Evolutionary conservation across 192 early-diverging fungal species (phyloP), one percentile per base, ranked within the genome.

Genomic region (Podochytrium sp.): DNA sequence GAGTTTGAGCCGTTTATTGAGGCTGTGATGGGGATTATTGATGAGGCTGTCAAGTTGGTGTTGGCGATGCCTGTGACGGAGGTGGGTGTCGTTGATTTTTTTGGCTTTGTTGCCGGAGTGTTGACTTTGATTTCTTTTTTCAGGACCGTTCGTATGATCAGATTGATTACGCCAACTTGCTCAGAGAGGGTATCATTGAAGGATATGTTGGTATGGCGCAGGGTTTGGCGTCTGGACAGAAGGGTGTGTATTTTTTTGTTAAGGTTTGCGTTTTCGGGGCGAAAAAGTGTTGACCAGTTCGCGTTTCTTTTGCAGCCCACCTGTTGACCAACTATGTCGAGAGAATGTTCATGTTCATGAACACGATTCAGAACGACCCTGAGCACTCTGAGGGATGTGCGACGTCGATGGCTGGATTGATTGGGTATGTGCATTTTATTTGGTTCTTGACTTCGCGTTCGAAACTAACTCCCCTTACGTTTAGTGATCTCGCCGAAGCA

Each of bases 181-280:
- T 98, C 60, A 90, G 93, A 40, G 92, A 96, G 61, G 92, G 92
- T 40, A 95, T 96, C 73, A 81, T 96, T 42, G 96, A 98, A 79
- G 95, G 95, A 7, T 97, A 94, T 81, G 93, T 98, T 27, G 98
- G 98, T 41, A 98, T 99, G 61, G 86, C 91, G 0, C 96, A 98
- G 73, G 98, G 96, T 2, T 79, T 98, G 80, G 94, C 94, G 74
- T 76, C 86, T 2, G 91, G 88, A 23, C 85, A 89, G 51, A 90
- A 92, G 73, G 84, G 91, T 90, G 32, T 50, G 74, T 78, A 5
- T 18, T 25, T 32, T 75, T 23, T 12, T 59, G 43, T 47, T 47
- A 12, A 20, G 60, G 1, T 38, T 25, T 64, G 2, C 49, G 25
- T 68, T 49, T 16, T 65, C 23, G 33, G 40, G 35, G 25, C 42